Base-by-base conservation (phyloP, 768 basidiomycete genomes). In the Cyclocybe cylindracea region DNA sequence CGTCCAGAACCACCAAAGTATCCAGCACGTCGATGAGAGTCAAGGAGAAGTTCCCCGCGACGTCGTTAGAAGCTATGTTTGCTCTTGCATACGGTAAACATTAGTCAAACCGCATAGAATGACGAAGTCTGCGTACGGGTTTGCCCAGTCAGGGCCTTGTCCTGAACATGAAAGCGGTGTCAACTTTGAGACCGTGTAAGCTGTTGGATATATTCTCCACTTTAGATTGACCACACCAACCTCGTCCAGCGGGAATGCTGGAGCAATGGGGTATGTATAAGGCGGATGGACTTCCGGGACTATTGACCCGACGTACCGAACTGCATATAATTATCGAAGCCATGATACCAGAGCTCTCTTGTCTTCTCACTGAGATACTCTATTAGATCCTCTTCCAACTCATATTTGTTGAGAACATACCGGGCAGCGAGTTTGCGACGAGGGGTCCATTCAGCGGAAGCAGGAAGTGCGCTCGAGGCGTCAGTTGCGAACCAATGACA, bases 31-130 rank as follows among this genome's bases (percentile, higher is more conserved):
- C 90, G 41, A 92, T 77, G 6, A 93, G 77, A 0, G 91, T 93
- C 10, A 93, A 68, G 16, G 92, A 94, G 67, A 88, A 97, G 69
- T 98, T 97, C 38, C 95, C 94, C 19, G 90, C 86, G 54, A 99
- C 94, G 63, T 98, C 96, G 63, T 98, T 98, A 31, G 84, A 70
- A 2, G 84, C 91, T 56, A 85, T 76, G 58, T 98, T 93, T 44
- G 79, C 72, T 19, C 86, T 84, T 56, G 49, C 16, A 53, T 44
- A 51, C 41, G 10, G n/a, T 18, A 34, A 48, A 39, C 19, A 57
- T 63, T 47, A 53, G 40, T 57, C 9, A 50, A 47, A 39, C 8
- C 16, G 11, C 36, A 13, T 9, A 19, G 36, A 36, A 35, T 43
- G 9, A 11, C 44, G 39, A 36, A 33, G 46, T 42, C 51, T 44